Evolutionary conservation across 371 early-diverging fungal genomes (phyloP).

Genomic region (Lichtheimia ramosa): DNA sequence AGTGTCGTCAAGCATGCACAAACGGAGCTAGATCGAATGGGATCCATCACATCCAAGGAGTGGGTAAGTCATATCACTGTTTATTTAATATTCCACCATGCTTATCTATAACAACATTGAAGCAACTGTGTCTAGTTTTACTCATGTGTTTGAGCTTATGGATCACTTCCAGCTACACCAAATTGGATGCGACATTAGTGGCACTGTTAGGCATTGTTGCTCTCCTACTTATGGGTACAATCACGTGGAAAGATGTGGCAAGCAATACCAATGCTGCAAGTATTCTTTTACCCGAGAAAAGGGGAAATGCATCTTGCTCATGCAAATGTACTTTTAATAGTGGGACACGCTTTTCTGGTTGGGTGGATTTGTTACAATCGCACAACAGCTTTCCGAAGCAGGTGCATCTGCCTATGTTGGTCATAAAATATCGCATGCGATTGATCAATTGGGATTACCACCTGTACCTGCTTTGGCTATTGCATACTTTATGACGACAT

Average conservation of each 20-base stretch:
- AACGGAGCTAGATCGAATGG: constrained; percentile 36
- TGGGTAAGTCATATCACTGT: constrained; percentile 21
- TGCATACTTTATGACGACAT: constrained; percentile 70
- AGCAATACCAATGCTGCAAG: constrained; percentile 65
- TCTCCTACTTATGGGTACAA: constrained; percentile 55
- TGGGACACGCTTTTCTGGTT: constrained; percentile 88
- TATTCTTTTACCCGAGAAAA: neutral
- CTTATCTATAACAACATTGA: neutral
- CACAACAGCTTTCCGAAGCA: constrained; percentile 67
- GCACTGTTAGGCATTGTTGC: constrained; percentile 62
- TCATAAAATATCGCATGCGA: constrained; percentile 45
- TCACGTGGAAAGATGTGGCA: constrained; percentile 73
- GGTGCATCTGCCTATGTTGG: constrained; percentile 71
- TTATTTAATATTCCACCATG: neutral
- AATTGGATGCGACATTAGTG: constrained; percentile 67
- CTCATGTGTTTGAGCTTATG: constrained; percentile 62
- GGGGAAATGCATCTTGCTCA: neutral
- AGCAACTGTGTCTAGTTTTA: constrained; percentile 56
- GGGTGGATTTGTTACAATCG: constrained; percentile 76
- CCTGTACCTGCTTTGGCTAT: constrained; percentile 50
- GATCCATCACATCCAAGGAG: constrained; percentile 37
- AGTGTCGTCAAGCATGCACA: constrained; percentile 32
- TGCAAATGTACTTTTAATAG: constrained; percentile 15
- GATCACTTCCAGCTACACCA: constrained; percentile 64
- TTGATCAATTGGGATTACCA: constrained; percentile 30